Evolutionary conservation across 129 eudicot species (phyloP).

Genomic region (Tagetes patula): DNA sequence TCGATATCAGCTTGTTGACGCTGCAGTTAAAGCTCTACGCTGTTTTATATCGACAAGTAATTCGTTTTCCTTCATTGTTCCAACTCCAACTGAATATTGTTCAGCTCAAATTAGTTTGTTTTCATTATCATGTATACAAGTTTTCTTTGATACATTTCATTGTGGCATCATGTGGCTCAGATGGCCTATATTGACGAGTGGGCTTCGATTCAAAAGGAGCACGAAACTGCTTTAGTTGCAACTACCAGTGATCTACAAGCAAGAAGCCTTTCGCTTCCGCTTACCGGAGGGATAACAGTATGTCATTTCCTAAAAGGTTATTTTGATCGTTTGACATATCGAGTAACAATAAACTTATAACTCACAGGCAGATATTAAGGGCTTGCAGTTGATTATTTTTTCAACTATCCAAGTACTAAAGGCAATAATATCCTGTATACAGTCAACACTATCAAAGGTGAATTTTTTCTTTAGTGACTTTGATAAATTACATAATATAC

Average conservation of each 20-base stretch:
- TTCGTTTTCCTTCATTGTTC: slow-evolving; percentile 12
- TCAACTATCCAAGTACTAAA: slow-evolving; percentile 69
- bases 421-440: slow-evolving; percentile 55
- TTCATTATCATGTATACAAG: neutral
- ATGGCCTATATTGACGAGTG: slow-evolving; percentile 63
- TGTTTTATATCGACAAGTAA: slow-evolving; percentile 69
- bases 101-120: neutral
- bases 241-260: slow-evolving; percentile 63
- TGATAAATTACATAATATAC: neutral
- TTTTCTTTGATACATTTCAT: slow-evolving; percentile 18
- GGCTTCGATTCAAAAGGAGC: slow-evolving; percentile 58
- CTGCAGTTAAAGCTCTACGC: slow-evolving; percentile 62
- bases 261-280: slow-evolving; percentile 71
- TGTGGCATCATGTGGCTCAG: slow-evolving; percentile 36
- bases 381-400: slow-evolving; percentile 52
- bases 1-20: slow-evolving; percentile 44
- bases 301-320: slow-evolving; percentile 18
- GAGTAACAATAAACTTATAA: slow-evolving; percentile 2
- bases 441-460: slow-evolving; percentile 56
- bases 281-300: slow-evolving; percentile 71
- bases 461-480: slow-evolving; percentile 24
- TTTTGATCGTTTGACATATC: slow-evolving; percentile 3
- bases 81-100: neutral
- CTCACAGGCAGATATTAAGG: slow-evolving; percentile 58
- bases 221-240: slow-evolving; percentile 46